Evolutionary conservation across 2,329 filamentous ascomycete genomes (phyloP), one percentile per base, ranked within the genome.

Genomic region (Fusarium sp.): DNA sequence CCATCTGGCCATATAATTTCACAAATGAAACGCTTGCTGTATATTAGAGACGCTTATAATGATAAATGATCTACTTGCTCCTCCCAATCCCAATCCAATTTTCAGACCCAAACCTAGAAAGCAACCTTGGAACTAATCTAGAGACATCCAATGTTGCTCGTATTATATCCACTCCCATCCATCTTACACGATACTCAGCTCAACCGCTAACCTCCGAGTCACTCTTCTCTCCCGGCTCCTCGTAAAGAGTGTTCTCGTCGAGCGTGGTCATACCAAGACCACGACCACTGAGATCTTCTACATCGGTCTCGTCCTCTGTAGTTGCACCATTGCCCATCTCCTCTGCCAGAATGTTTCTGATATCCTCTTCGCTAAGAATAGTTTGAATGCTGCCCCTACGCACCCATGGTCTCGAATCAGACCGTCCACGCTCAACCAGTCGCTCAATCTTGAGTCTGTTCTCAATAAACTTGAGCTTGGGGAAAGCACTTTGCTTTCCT

Each of bases 401-500:
- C 18, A 83, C 78, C 72, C 83, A 83, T 6, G 84, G 81, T 63
- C 88, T 81, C 39, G 88, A 89, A 78, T 88, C 86, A 55, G 83
- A 81, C 24, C 90, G 82, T 3, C 90, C 91, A 68, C 83, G 81
- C 77, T 92, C 90, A n/a, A 92, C 86, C 54, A 87, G 75, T 55
- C 91, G 87, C 83, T 99, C 96, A 14, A 98, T 86, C 77, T 93
- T 94, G 74, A 98, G 89, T 56, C 96, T 85, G 79, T 99, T 99
- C 30, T 88, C 90, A 66, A 98, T 90, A 79, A 98, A 99, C 79
- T 96, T 93, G 56, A 99, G 86, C 80, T 96, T 97, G 1, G 96
- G 94, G 79, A 97, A 99, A 2, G 93, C 90, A 71, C 93, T 95
- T 81, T 96, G 93, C 81, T 97, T 93, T 26, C 96, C 96, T 65